Conservation (phyloP, 768 basidiomycete species). For the Xerocomus potaroensis region DNA sequence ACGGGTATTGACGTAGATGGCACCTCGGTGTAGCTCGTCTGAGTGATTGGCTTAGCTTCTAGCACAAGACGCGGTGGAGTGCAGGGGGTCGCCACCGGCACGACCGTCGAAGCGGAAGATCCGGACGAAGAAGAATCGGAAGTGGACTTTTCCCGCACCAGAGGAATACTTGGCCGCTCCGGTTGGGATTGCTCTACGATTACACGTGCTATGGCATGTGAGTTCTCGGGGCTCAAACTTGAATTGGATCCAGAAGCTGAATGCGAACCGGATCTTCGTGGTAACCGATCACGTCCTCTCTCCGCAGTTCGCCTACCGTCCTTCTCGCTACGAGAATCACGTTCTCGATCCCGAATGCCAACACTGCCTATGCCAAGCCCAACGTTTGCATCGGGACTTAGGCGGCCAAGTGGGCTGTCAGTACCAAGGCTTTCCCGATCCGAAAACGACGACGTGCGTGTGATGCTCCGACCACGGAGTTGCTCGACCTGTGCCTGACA, state of each 20-base stretch:
- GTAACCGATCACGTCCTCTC: conserved; percentile 27
- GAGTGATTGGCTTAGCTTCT: conserved; percentile 26
- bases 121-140: conserved; percentile 25
- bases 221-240: conserved; percentile 32
- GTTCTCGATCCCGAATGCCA: conserved; percentile 34
- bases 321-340: conserved; percentile 18
- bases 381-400: conserved; percentile 36
- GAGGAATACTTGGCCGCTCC: conserved; percentile 9
- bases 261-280: conserved; percentile 24
- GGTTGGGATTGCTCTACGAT: conserved; percentile 6
- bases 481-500: conserved; percentile 30
- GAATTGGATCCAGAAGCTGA: conserved; percentile 34
- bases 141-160: conserved; percentile 10
- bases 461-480: conserved; percentile 49
- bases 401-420: conserved; percentile 34
- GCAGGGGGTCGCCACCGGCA: conserved; percentile 11
- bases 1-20: conserved; percentile 21
- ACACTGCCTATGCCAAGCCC: conserved; percentile 29
- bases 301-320: conserved; percentile 27
- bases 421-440: conserved; percentile 41
- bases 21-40: conserved; percentile 22
- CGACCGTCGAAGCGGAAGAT: conserved; percentile 20
- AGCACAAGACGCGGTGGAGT: conserved; percentile 27
- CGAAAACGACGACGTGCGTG: conserved; percentile 53
- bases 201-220: conserved; percentile 2